Conservation (phyloP, 805 yeast species). For the Saccharomycopsis capsularis region DNA sequence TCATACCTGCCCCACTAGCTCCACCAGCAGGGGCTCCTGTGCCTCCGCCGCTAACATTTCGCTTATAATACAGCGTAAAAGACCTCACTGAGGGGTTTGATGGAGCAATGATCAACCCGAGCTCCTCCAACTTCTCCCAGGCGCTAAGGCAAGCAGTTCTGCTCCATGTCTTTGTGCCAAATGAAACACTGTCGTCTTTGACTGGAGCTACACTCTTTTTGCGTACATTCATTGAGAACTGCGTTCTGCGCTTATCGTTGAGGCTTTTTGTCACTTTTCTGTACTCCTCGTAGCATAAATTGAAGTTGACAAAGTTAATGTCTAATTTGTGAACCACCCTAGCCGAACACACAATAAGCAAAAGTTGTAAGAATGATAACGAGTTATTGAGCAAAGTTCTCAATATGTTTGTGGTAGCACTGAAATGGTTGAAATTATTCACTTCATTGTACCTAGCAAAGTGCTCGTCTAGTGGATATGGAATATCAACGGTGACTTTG, state of each 20-base stretch:
- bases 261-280: slow-evolving; percentile 40
- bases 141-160: slow-evolving; percentile 53
- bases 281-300: slow-evolving; percentile 73
- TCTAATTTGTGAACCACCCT: slow-evolving; percentile 57
- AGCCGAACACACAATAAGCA: slow-evolving; percentile 67
- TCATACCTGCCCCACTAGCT: slow-evolving; percentile 31
- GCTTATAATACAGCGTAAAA: slow-evolving; percentile 17
- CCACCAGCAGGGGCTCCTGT: slow-evolving; percentile 41
- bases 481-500: slow-evolving; percentile 23
- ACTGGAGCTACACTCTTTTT: slow-evolving; percentile 25
- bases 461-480: slow-evolving; percentile 23
- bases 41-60: too few relatives aligned
- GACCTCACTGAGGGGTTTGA: background rate
- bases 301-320: slow-evolving; percentile 61
- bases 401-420: slow-evolving; percentile 11
- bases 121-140: slow-evolving; percentile 65
- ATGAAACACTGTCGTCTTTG: slow-evolving; percentile 21
- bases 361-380: slow-evolving; percentile 65
- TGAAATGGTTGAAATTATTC: slow-evolving; percentile 26
- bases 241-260: slow-evolving; percentile 35
- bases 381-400: slow-evolving; percentile 25
- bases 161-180: slow-evolving; percentile 49
- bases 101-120: slow-evolving; percentile 39
- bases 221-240: slow-evolving; percentile 26
- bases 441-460: slow-evolving; percentile 14